Evolutionary conservation across 176 grass and related monocot species (phyloP).

Genomic region (Avena eriantha): DNA sequence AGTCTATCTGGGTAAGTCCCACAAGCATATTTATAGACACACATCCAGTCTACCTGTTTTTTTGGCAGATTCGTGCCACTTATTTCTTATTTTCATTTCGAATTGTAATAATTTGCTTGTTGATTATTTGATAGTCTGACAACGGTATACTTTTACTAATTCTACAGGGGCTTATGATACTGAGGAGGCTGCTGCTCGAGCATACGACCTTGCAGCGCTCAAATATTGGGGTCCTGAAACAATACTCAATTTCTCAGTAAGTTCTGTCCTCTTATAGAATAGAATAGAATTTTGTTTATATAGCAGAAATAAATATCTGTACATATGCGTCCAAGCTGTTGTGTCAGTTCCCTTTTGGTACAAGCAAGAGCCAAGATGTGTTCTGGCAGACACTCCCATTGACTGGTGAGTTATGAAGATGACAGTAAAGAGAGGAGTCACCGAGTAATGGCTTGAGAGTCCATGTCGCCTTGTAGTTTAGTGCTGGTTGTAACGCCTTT

Average conservation of each 20-base stretch:
- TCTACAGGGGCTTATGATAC: slow-evolving; percentile 86
- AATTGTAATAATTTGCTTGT: neutral
- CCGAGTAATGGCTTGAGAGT: neutral
- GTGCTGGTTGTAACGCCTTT: neutral
- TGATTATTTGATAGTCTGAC: neutral
- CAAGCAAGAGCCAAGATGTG: slow-evolving; percentile 41
- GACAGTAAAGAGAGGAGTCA: neutral
- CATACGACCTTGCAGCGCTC: slow-evolving; percentile 88
- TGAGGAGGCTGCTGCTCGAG: slow-evolving; percentile 78
- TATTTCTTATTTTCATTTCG: neutral
- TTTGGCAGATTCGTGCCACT: slow-evolving; percentile 43
- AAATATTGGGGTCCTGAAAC: slow-evolving; percentile 87
- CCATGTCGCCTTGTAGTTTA: slow-evolving; percentile 7
- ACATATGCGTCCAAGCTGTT: neutral
- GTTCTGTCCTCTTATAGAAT: neutral
- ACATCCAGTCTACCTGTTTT: slow-evolving; percentile 16
- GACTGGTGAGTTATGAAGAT: neutral
- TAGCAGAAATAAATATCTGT: neutral
- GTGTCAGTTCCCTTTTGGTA: slow-evolving; percentile 16
- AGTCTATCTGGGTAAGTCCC: slow-evolving; percentile 79
- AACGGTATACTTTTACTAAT: neutral
- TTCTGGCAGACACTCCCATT: slow-evolving; percentile 6
- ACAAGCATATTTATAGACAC: slow-evolving; percentile 32
- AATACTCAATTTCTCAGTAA: slow-evolving; percentile 81
- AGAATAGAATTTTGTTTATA: neutral